phyloP scores from a whole-genome alignment of 768 basidiomycete genomes.

The Mycena rebaudengoi region DNA sequence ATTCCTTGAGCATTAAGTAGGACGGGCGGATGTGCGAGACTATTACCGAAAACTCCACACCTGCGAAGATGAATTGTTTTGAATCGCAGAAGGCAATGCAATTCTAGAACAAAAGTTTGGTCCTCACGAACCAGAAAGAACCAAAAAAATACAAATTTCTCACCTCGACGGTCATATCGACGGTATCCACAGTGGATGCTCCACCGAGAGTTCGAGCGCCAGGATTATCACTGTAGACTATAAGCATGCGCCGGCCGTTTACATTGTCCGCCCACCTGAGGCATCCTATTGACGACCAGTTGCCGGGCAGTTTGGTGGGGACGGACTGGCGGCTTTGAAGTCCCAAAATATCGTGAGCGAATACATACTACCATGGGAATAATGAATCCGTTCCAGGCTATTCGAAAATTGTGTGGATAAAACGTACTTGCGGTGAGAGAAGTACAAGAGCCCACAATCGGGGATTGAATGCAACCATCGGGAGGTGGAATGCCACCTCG shows the following conservation, averaged over 20 bases:
- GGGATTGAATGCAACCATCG: too few species aligned
- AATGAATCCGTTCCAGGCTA: too few species aligned
- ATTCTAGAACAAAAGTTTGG: slow-evolving; percentile 3
- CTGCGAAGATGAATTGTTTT: slow-evolving; percentile 68
- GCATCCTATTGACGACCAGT: slow-evolving; percentile 69
- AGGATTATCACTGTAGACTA: slow-evolving; percentile 57
- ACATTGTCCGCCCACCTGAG: slow-evolving; percentile 54
- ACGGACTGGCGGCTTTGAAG: slow-evolving; percentile 48
- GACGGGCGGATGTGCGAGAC: slow-evolving; percentile 17
- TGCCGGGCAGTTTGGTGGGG: slow-evolving; percentile 56
- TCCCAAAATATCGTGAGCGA: not conserved
- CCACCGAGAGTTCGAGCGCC: slow-evolving; percentile 66
- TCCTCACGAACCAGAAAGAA: too few species aligned
- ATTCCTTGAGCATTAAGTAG: slow-evolving; percentile 32
- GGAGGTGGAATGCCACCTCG: too few species aligned
- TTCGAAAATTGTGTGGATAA: too few species aligned
- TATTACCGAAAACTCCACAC: slow-evolving; percentile 65
- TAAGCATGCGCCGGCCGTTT: slow-evolving; percentile 1
- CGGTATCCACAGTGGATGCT: slow-evolving; percentile 52
- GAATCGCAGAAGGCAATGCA: slow-evolving; percentile 58
- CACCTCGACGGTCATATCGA: slow-evolving; percentile 66
- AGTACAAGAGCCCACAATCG: too few species aligned
- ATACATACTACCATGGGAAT: too few species aligned
- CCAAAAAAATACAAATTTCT: too few species aligned
- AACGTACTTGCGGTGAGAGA: too few species aligned